Evolutionary conservation across 1,139 yeast species (phyloP), one percentile per base, ranked within the genome.

Genomic region (Kluyveromyces sp.): DNA sequence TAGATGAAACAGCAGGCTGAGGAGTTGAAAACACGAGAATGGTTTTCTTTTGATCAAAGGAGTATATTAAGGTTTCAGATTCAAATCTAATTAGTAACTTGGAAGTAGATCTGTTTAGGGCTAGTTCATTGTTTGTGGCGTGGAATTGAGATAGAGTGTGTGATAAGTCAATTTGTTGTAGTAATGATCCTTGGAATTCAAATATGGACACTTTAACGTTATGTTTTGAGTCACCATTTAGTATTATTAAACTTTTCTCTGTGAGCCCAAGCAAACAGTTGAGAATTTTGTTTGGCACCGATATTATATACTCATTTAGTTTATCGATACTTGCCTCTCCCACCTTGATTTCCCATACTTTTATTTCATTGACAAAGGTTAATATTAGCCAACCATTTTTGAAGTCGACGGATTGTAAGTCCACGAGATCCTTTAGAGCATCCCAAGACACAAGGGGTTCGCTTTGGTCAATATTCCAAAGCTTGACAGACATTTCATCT

Each of bases 31-130:
- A 34, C 10, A 41, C 39, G 10, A 41, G 21, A 3, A 58, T 44
- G 3, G 58, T 52, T 42, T 55, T 53, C 49, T 56, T 60, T 37
- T 59, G 61, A 45, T 61, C 66, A 43, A 61, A 61, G 2, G 66
- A 61, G 47, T 63, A 63, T 4, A 60, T 47, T 2, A 60, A 39
- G 2, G 61, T 35, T 28, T 48, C 50, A 27, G 53, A 53, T 26
- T 51, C 53, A 25, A 61, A 37, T 46, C 56, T 59, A 6, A 63
- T 51, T 31, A 62, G 43, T 27, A 62, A 38, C 47, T 61, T 61
- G 8, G 66, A 61, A 21, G 57, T 60, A 37, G 56, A 58, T 47
- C 61, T 60, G 46, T 62, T 61, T 36, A 62, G 48, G 29, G 48
- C 48, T 36, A 62, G 45, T 31, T 50, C 47, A 4, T 50, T 42